Evolutionary conservation across 768 basidiomycete species (phyloP).

Genomic region (Symmetrospora coprosmae): DNA sequence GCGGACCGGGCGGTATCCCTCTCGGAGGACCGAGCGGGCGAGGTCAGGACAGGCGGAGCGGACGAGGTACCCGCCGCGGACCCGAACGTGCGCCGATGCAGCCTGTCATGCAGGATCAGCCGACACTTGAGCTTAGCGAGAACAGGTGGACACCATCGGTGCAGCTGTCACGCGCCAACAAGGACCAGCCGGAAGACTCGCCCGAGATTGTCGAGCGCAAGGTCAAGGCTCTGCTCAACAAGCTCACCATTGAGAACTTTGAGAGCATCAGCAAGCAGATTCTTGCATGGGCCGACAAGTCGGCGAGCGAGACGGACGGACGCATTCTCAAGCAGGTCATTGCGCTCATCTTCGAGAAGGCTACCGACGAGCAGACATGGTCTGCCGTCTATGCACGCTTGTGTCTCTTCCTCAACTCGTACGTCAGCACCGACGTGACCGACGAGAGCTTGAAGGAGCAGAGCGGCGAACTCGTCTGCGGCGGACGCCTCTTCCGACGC

Average conservation of each 20-base stretch:
- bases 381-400: constrained; percentile 95
- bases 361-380: constrained; percentile 87
- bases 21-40: constrained; percentile 70
- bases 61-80: constrained; percentile 27
- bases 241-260: constrained; percentile 91
- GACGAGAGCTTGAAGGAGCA: constrained; percentile 69
- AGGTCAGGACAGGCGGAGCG: constrained; percentile 46
- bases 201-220: constrained; percentile 82
- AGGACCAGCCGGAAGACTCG: constrained; percentile 43
- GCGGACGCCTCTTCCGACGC: constrained; percentile 89
- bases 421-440: constrained; percentile 69
- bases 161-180: constrained; percentile 31
- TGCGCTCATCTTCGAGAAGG: constrained; percentile 89
- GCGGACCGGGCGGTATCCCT: constrained; percentile 41
- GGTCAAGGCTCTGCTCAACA: constrained; percentile 82
- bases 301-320: constrained; percentile 79
- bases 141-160: constrained; percentile 63
- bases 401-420: constrained; percentile 42
- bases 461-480: constrained; percentile 78
- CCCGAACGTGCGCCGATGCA: constrained; percentile 23
- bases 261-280: constrained; percentile 91
- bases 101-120: constrained; percentile 17
- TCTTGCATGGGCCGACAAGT: constrained; percentile 86
- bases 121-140: constrained; percentile 58
- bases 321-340: constrained; percentile 91